Evolutionary conservation across 202 grass and related monocot species (phyloP), one percentile per base, ranked within the genome.

Genomic region (Brachypodium distachyon): DNA sequence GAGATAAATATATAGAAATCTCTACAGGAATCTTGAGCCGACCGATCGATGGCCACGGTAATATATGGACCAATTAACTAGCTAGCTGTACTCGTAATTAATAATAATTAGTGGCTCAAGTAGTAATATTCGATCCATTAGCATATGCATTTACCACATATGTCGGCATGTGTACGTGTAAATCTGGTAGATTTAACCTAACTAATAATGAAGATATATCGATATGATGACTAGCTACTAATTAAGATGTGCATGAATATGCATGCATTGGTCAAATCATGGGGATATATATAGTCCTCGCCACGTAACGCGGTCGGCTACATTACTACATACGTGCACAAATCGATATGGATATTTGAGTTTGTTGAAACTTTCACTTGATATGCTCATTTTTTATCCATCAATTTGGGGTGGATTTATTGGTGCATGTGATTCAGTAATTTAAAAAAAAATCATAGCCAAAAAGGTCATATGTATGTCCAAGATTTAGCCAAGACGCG

Each of bases 181-280:
- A 69, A 69, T 16, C 42, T 19, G 59, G 12, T 44, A 74, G 36
- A 54, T 58, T 68, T 68, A 31, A 47, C 40, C 23, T 47, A 67
- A 41, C 19, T 52, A 4, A n/a, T n/a, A n/a, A n/a, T n/a, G n/a
- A n/a, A n/a, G 48, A 6, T 72, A 42, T 21, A 7, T 41, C 44
- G 70, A 55, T 55, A 72, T n/a, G n/a, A 53, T 23, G 39, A 72
- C 21, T 68, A n/a, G n/a, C n/a, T n/a, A n/a, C n/a, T n/a, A n/a
- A n/a, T n/a, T n/a, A 39, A 2, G 1, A 59, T 31, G 16, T 63
- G 13, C 31, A 33, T 25, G 7, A 46, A 57, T 42, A 76, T 61
- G n/a, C 27, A 76, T 61, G n/a, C 27, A 76, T 62, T 61, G 12
- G 48, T 47, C 42, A 48, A 23, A 77, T 36, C 74, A 25, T 40